Percentiles rank a stretch among this genome's conserved stretches.
Evolutionary conservation across 2,329 filamentous ascomycete genomes (phyloP).

Genomic region (Pseudofabraea citricarpa): DNA sequence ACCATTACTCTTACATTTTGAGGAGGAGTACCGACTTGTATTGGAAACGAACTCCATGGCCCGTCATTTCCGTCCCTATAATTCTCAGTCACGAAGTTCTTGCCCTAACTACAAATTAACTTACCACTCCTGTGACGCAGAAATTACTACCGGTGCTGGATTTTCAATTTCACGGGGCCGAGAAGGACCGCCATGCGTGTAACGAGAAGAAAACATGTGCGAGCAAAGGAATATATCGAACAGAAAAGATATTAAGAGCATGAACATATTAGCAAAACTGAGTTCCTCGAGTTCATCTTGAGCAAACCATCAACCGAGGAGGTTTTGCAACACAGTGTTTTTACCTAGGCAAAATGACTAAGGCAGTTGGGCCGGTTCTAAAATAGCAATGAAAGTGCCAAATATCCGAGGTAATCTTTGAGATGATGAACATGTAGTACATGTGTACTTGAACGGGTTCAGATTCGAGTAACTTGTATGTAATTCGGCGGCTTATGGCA

Average conservation of each 20-base stretch:
- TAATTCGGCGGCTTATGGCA: too few species aligned
- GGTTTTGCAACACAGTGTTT: neutral
- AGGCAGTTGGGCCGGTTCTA: too few species aligned
- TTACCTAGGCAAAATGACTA: too few species aligned
- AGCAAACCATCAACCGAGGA: neutral
- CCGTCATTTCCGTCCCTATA: constrained; percentile 59
- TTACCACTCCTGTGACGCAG: constrained; percentile 10
- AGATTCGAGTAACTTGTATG: too few species aligned
- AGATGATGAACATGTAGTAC: too few species aligned
- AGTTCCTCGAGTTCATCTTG: neutral
- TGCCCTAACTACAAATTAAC: neutral
- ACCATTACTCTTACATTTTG: constrained; percentile 50
- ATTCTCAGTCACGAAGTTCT: neutral
- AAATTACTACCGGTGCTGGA: constrained; percentile 7
- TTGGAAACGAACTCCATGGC: constrained; percentile 63
- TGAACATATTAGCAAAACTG: neutral
- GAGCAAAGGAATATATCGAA: neutral
- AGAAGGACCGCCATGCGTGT: neutral
- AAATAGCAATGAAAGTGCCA: too few species aligned
- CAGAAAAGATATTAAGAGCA: neutral
- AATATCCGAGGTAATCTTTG: too few species aligned
- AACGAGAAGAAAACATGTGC: neutral
- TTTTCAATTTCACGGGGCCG: neutral
- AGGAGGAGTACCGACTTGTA: constrained; percentile 49
- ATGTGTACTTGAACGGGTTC: too few species aligned